Evolutionary conservation across 306 rosid genomes (phyloP).

Genomic region (Gillenia trifoliata): DNA sequence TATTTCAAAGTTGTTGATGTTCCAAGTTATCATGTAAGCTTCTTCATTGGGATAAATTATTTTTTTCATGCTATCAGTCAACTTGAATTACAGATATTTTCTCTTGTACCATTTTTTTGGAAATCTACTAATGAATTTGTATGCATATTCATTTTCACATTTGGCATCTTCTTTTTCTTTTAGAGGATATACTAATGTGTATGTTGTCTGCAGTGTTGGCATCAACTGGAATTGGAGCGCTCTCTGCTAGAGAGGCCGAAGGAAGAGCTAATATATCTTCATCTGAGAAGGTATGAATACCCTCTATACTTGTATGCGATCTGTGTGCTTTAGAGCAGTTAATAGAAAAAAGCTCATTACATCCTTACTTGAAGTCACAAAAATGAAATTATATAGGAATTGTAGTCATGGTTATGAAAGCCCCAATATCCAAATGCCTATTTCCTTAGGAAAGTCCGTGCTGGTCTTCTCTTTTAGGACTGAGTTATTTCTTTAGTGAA

Average conservation of each 20-base stretch:
- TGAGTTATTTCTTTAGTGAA: not conserved
- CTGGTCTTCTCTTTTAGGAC: not conserved
- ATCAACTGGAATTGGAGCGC: conserved; percentile 86
- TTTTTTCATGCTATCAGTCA: too few relatives aligned
- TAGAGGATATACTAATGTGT: conserved; percentile 21
- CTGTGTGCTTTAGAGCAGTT: not conserved
- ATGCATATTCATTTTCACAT: not conserved
- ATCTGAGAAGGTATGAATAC: conserved; percentile 71
- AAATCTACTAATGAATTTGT: not conserved
- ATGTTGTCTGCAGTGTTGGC: conserved; percentile 72
- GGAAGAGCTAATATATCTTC: conserved; percentile 89
- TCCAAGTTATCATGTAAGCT: too few relatives aligned
- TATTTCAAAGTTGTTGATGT: not conserved
- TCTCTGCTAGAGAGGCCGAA: conserved; percentile 94
- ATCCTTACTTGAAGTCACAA: not conserved
- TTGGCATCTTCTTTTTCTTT: not conserved
- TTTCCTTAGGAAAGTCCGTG: not conserved
- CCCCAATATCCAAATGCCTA: not conserved
- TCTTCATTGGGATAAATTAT: too few relatives aligned
- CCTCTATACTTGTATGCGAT: conserved; percentile 7
- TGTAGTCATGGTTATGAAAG: not conserved
- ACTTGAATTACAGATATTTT: too few relatives aligned
- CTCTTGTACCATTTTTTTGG: not conserved
- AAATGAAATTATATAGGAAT: not conserved
- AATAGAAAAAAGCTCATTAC: not conserved